phyloP scores from a whole-genome alignment of 2,329 filamentous ascomycete species.

The Alternaria brassicicola region DNA sequence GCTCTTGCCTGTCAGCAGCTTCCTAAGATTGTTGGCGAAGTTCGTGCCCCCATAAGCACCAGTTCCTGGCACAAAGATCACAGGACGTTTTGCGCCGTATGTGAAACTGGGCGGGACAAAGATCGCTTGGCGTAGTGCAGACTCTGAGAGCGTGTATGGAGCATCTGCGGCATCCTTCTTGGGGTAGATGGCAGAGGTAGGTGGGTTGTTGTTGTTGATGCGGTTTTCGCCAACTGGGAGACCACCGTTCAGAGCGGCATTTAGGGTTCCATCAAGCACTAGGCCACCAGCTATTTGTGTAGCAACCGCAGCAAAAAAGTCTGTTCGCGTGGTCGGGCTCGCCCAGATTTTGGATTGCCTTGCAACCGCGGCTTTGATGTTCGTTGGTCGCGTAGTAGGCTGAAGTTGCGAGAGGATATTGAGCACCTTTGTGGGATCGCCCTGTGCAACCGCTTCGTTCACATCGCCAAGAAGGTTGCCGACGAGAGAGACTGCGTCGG shows the following conservation, averaged over 20 bases:
- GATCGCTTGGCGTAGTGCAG: conserved; percentile 57
- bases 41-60: conserved; percentile 55
- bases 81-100: conserved; percentile 53
- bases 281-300: conserved; percentile 30
- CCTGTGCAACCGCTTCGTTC: conserved; percentile 21
- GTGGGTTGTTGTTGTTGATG: conserved; percentile 33
- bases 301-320: conserved; percentile 27
- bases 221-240: conserved; percentile 29
- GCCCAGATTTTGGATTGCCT: conserved; percentile 24
- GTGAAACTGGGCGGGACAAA: conserved; percentile 58
- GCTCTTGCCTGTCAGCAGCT: conserved; percentile 49
- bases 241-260: conserved; percentile 14
- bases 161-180: conserved; percentile 52
- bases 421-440: conserved; percentile 16
- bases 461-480: conserved; percentile 16
- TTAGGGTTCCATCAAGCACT: conserved; percentile 24
- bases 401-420: conserved; percentile 21
- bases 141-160: conserved; percentile 56
- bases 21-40: conserved; percentile 57
- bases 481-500: conserved; percentile 14
- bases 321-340: conserved; percentile 18
- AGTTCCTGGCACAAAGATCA: conserved; percentile 62
- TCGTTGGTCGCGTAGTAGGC: conserved; percentile 23
- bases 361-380: conserved; percentile 17
- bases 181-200: conserved; percentile 45